Conservation (phyloP, 2,329 filamentous ascomycete species). For the Xylaria sp. region DNA sequence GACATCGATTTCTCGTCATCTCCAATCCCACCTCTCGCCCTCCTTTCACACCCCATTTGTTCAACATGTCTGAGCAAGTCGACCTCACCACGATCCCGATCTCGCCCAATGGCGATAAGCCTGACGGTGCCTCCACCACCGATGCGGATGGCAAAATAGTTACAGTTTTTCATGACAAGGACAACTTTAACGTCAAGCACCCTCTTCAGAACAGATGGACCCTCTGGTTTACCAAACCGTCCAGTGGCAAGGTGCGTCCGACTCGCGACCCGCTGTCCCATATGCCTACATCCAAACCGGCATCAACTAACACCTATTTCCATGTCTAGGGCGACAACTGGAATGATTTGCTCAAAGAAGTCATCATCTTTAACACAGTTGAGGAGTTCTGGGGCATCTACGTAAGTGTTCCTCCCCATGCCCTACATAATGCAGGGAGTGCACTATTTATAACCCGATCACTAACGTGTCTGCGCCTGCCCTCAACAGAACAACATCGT, state of each 20-base stretch:
- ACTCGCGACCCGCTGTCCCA: not conserved
- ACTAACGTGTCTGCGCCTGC: conserved; percentile 29
- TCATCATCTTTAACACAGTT: conserved; percentile 98
- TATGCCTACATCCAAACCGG: not conserved
- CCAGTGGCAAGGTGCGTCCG: conserved; percentile 84
- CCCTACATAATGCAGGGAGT: not conserved
- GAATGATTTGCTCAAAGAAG: conserved; percentile 97
- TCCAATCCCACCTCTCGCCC: not conserved
- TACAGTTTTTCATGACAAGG: conserved; percentile 97
- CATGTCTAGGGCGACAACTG: conserved; percentile 87
- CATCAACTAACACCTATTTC: conserved; percentile 34
- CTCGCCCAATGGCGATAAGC: conserved; percentile 71
- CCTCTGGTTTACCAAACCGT: conserved; percentile 98
- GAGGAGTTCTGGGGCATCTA: conserved; percentile 99
- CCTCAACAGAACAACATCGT: conserved; percentile 93
- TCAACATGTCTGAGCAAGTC: conserved; percentile 66
- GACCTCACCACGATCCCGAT: conserved; percentile 76
- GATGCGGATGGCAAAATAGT: conserved; percentile 71
- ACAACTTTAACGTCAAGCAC: conserved; percentile 99
- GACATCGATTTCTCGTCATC: not conserved
- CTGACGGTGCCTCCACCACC: conserved; percentile 58
- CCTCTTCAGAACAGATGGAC: conserved; percentile 98
- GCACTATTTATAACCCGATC: not conserved
- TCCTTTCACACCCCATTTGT: conserved; percentile 2
- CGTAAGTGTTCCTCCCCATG: conserved; percentile 67